phyloP scores from a whole-genome alignment of 148 eudicot species.

The Rhododendron molle region DNA sequence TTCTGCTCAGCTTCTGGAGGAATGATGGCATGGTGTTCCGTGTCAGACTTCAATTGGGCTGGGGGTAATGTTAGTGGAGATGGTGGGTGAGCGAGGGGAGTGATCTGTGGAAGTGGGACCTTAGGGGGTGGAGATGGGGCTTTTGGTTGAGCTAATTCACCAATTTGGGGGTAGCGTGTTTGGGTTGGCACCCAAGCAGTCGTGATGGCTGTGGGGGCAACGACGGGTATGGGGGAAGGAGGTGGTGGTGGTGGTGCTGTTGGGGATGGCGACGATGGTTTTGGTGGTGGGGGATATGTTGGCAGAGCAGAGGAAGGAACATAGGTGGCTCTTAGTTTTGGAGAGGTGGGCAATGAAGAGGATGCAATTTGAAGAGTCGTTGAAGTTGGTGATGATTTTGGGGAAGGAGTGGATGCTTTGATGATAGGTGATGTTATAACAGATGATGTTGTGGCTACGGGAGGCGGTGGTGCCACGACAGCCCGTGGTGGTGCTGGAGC shows the following conservation, averaged over 20 bases:
- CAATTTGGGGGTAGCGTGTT: neutral
- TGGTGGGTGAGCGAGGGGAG: slow-evolving; percentile 33
- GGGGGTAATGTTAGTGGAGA: slow-evolving; percentile 61
- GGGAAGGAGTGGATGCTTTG: neutral
- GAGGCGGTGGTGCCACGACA: neutral
- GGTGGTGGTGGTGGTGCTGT: neutral
- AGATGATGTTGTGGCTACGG: neutral
- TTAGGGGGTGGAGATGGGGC: slow-evolving; percentile 36
- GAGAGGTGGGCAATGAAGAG: neutral
- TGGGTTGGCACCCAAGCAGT: neutral
- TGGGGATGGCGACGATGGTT: neutral
- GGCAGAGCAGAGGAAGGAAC: slow-evolving; percentile 13
- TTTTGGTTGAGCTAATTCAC: slow-evolving; percentile 15
- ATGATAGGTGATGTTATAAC: slow-evolving; percentile 6
- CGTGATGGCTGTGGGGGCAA: slow-evolving; percentile 25
- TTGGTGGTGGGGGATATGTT: neutral
- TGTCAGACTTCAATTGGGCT: slow-evolving; percentile 30
- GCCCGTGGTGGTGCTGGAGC: slow-evolving; percentile 11
- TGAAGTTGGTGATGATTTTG: neutral
- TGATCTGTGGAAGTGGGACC: neutral
- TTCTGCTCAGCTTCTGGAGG: slow-evolving; percentile 43
- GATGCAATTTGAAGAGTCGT: neutral
- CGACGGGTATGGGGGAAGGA: neutral
- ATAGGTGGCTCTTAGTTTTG: slow-evolving; percentile 10
- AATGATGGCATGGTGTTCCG: slow-evolving; percentile 16